These are phyloP conservation scores for Ceratocystiopsis minuta DNA, from an alignment of 2,329 filamentous ascomycete species.

Conservation along the genomic window DNA sequence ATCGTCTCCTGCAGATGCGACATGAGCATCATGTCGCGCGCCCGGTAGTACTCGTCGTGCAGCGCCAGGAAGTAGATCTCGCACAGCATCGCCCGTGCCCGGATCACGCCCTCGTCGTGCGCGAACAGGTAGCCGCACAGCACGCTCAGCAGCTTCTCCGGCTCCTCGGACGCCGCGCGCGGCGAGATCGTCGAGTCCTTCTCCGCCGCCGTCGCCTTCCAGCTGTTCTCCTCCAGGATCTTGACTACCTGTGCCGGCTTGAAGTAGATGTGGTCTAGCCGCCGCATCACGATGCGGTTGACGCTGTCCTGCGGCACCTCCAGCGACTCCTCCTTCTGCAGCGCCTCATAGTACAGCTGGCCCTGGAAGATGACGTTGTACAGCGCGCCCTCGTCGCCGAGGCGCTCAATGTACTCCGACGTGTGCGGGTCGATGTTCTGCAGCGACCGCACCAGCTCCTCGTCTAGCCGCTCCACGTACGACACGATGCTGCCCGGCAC, in stretches of 20 bases:
- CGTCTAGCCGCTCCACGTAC: conserved; percentile 84
- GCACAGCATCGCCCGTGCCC: conserved; percentile 91
- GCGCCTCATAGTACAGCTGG: conserved; percentile 70
- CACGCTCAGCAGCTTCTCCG: conserved; percentile 58
- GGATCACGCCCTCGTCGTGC: conserved; percentile 88
- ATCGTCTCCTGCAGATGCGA: conserved; percentile 97
- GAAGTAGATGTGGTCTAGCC: conserved; percentile 96
- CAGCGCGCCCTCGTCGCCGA: conserved; percentile 75
- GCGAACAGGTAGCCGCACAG: conserved; percentile 92
- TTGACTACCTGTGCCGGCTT: conserved; percentile 88
- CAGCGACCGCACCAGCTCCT: conserved; percentile 91
- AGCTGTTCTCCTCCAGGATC: conserved; percentile 86
- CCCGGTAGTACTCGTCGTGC: conserved; percentile 94
- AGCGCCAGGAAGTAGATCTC: conserved; percentile 97
- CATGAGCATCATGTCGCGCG: conserved; percentile 99
- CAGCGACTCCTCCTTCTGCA: conserved; percentile 51
- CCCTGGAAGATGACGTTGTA: conserved; percentile 87
- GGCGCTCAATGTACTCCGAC: conserved; percentile 90
- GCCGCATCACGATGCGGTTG: conserved; percentile 84
- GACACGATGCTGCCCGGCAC: conserved; percentile 89
- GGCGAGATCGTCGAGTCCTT: conserved; percentile 71
- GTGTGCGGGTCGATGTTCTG: conserved; percentile 97
- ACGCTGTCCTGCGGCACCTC: conserved; percentile 69
- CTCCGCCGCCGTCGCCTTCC: conserved; percentile 55
- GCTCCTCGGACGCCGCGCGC: conserved; percentile 48